phyloP scores from a whole-genome alignment of 2,329 filamentous ascomycete species.

The Neonectria faginata region DNA sequence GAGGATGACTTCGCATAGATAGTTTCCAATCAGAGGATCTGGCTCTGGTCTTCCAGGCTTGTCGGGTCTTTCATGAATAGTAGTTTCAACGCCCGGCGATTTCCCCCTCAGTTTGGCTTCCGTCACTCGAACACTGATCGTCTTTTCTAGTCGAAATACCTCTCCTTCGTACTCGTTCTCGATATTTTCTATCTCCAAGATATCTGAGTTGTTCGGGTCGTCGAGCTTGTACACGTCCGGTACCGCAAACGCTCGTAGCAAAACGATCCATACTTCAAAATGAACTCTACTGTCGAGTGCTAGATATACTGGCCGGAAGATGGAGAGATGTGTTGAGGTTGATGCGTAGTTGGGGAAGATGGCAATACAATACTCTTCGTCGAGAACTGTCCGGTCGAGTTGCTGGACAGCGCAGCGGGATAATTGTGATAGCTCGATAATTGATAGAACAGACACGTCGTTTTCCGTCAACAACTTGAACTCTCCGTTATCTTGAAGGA shows the following conservation, averaged over 20 bases:
- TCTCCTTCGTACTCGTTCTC: slow-evolving; percentile 59
- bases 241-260: slow-evolving; percentile 90
- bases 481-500: slow-evolving; percentile 93
- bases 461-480: slow-evolving; percentile 91
- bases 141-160: slow-evolving; percentile 72
- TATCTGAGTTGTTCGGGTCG: slow-evolving; percentile 55
- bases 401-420: slow-evolving; percentile 92
- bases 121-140: slow-evolving; percentile 67
- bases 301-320: slow-evolving; percentile 89
- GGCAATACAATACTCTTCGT: slow-evolving; percentile 93
- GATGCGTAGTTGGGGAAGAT: slow-evolving; percentile 94
- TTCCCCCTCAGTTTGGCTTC: slow-evolving; percentile 70
- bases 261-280: slow-evolving; percentile 98
- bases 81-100: slow-evolving; percentile 38
- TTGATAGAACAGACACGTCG: slow-evolving; percentile 81
- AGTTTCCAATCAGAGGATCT: slow-evolving; percentile 72
- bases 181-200: slow-evolving; percentile 55
- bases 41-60: slow-evolving; percentile 38
- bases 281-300: slow-evolving; percentile 86
- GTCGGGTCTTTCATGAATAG: slow-evolving; percentile 36
- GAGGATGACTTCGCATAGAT: slow-evolving; percentile 82
- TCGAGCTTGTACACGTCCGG: slow-evolving; percentile 85
- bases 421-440: slow-evolving; percentile 88
- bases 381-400: slow-evolving; percentile 88
- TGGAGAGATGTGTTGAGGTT: slow-evolving; percentile 76